Conservation (phyloP, 306 rosid species). For the Hippophae tibetana region DNA sequence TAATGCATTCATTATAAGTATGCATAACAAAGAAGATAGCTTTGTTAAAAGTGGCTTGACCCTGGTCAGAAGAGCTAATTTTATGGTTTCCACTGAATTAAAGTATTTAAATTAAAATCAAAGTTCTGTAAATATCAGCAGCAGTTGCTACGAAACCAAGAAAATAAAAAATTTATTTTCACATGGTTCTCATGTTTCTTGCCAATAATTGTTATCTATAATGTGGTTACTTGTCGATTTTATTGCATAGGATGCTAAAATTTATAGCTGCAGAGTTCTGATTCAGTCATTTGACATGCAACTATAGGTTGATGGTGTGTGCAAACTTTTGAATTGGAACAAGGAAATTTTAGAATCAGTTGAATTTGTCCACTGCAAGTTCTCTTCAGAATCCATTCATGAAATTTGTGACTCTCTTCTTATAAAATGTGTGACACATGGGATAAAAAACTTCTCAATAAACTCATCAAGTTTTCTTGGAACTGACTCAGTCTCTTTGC, state of each 20-base stretch:
- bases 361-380: slow-evolving; percentile 64
- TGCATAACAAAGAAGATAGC: background rate
- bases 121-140: slow-evolving; percentile 7
- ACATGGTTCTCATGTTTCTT: slow-evolving; percentile 12
- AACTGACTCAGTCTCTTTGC: slow-evolving; percentile 37
- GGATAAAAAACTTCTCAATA: slow-evolving; percentile 62
- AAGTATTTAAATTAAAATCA: background rate
- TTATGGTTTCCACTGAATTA: background rate
- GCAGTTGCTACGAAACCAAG: slow-evolving; percentile 5
- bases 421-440: slow-evolving; percentile 36
- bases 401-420: slow-evolving; percentile 49
- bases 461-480: slow-evolving; percentile 38
- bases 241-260: background rate
- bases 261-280: slow-evolving; percentile 10
- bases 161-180: slow-evolving; percentile 17
- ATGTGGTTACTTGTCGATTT: background rate
- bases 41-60: background rate
- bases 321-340: slow-evolving; percentile 68
- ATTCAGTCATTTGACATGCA: slow-evolving; percentile 27
- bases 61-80: background rate
- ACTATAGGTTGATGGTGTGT: slow-evolving; percentile 63
- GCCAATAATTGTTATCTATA: background rate
- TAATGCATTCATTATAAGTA: background rate
- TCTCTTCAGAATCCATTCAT: slow-evolving; percentile 43
- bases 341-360: slow-evolving; percentile 58